Evolutionary conservation across 2,329 filamentous ascomycete species (phyloP), one percentile per base, ranked within the genome.

Genomic region (Verruconis gallopava): DNA sequence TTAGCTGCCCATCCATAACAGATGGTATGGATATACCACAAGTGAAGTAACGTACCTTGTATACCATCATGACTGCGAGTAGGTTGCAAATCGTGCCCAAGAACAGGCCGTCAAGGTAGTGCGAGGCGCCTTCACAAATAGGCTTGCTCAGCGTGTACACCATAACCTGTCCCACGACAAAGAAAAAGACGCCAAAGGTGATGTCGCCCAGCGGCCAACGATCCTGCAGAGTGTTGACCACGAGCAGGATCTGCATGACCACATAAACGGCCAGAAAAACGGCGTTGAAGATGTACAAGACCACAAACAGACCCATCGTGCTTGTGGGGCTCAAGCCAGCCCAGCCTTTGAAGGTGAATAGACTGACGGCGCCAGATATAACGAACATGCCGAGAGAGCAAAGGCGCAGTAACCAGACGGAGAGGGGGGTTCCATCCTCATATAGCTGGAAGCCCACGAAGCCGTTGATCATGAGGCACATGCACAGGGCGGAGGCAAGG

Each of bases 401-500:
- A 21, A 84, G 64, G 41, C 89, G 79, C 47, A 98, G 68, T 52
- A 95, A 77, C 91, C 91, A 98, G 34, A 98, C 79, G 0, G 88
- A 95, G 32, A 96, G 68, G 2, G 81, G 80, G 1, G 91, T 98
- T 39, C 91, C 91, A 55, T 98, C 91, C 63, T 98, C 91, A 61
- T 98, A 98, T 11, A 98, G 71, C 63, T 96, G 91, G 63, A 98
- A 98, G 22, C 91, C 91, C 42, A 98, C 89, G 56, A 98, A 98
- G 34, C 91, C 91, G 61, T 96, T 96, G 68, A 98, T 88, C 53
- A 96, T 68, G 43, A 98, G 69, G 59, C 82, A 93, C 19, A 85
- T 89, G 58, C 91, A 81, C 20, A 93, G 72, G 1, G 91, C 85
- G 25, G 85, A 94, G 17, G 79, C 69, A 41, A 98, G 69, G 12